These are phyloP conservation scores for Candida anglica DNA, from an alignment of 805 yeast species.

Conservation along the genomic window DNA sequence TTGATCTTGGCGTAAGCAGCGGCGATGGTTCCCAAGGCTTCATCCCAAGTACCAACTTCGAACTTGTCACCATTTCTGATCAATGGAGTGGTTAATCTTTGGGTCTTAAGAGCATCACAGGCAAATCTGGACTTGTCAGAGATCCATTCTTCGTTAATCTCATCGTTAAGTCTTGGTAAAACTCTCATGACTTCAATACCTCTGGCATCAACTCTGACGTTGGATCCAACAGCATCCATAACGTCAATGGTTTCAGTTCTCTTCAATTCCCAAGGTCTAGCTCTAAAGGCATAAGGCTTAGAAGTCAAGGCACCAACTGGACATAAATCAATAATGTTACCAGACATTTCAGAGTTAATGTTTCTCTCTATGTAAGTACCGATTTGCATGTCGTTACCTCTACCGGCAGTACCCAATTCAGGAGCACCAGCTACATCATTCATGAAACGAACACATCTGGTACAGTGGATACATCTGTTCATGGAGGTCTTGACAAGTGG, in stretches of 20 bases:
- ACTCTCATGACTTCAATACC: slow-evolving; percentile 87
- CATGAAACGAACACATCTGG: slow-evolving; percentile 85
- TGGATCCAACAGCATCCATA: slow-evolving; percentile 78
- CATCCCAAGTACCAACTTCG: slow-evolving; percentile 82
- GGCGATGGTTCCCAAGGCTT: slow-evolving; percentile 68
- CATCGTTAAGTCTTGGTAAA: slow-evolving; percentile 81
- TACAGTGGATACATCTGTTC: slow-evolving; percentile 92
- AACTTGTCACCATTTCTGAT: slow-evolving; percentile 67
- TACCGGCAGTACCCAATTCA: slow-evolving; percentile 82
- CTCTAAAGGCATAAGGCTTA: slow-evolving; percentile 88
- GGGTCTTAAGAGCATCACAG: slow-evolving; percentile 80
- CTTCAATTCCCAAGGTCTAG: slow-evolving; percentile 91
- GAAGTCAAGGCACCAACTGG: slow-evolving; percentile 91
- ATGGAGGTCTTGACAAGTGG: slow-evolving; percentile 85
- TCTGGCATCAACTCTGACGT: slow-evolving; percentile 79
- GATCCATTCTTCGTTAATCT: slow-evolving; percentile 88
- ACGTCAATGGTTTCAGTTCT: slow-evolving; percentile 86
- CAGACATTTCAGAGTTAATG: slow-evolving; percentile 79
- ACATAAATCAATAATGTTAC: slow-evolving; percentile 82
- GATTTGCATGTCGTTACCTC: slow-evolving; percentile 90
- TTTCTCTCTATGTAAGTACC: slow-evolving; percentile 86
- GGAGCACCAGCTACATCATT: slow-evolving; percentile 93
- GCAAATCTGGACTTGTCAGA: slow-evolving; percentile 85
- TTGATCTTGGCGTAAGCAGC: slow-evolving; percentile 51
- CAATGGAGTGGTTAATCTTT: slow-evolving; percentile 78